phyloP scores from a whole-genome alignment of 1,139 yeast genomes.

The Lodderomyces theae region DNA sequence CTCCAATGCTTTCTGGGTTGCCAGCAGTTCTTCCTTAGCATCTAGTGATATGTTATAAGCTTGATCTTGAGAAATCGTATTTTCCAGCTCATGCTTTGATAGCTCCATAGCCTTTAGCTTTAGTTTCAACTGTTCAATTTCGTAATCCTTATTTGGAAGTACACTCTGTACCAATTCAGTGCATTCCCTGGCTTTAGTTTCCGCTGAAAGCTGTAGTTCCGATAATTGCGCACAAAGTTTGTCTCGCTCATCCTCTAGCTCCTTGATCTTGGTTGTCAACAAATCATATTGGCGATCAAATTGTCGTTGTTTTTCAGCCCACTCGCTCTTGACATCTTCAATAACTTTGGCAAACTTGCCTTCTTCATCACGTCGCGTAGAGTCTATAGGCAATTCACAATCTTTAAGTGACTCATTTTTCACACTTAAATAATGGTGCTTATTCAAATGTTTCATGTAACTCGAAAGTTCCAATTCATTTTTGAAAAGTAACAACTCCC shows the following conservation, averaged over 20 bases:
- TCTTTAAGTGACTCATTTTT: too few relatives aligned
- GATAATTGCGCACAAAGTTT: slow-evolving; percentile 7
- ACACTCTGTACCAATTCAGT: slow-evolving; percentile 15
- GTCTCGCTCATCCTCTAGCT: slow-evolving; percentile 20
- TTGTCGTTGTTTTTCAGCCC: background rate
- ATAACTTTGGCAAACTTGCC: slow-evolving; percentile 10
- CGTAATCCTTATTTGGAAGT: slow-evolving; percentile 25
- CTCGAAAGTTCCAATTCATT: slow-evolving; percentile 65
- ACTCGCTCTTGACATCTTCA: slow-evolving; percentile 9
- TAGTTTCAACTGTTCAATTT: slow-evolving; percentile 20
- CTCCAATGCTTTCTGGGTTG: slow-evolving; percentile 16
- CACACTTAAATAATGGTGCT: slow-evolving; percentile 43
- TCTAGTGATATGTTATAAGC: background rate
- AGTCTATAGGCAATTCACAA: too few relatives aligned
- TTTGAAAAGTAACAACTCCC: slow-evolving; percentile 56
- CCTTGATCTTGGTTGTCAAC: slow-evolving; percentile 14
- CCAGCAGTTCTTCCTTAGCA: background rate
- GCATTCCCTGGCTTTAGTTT: slow-evolving; percentile 21
- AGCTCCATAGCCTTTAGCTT: slow-evolving; percentile 15
- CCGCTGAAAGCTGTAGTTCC: slow-evolving; percentile 20
- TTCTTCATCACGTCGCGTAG: background rate
- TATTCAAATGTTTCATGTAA: slow-evolving; percentile 52
- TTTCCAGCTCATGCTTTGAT: background rate
- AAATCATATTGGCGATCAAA: slow-evolving; percentile 4
- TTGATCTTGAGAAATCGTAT: background rate